Evolutionary conservation across 352 stramenopile species (phyloP), one percentile per base, ranked within the genome.

Genomic region (Globisporangium megalacanthum): DNA sequence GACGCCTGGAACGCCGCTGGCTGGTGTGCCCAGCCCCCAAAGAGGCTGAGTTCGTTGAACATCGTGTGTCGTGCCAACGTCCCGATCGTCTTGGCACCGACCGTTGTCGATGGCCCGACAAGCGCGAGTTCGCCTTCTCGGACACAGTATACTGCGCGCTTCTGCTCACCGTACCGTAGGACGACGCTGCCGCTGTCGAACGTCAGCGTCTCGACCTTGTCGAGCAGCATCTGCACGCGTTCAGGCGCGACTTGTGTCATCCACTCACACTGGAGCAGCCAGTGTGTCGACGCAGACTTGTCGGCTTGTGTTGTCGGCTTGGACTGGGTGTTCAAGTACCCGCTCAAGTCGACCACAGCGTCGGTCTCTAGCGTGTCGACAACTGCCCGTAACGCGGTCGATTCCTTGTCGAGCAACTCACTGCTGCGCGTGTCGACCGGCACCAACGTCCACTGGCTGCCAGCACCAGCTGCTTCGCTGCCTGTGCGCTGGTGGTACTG

Each of bases 31-130:
- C 74, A 88, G 13, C 39, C 57, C 17, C 66, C 64, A 46, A 91
- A 83, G 9, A 91, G 46, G 5, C 70, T 70, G 58, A 83, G 61
- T 39, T 91, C 77, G 37, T 91, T 91, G 39, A 87, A 74, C 20
- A 72, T 35, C 1, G 64, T 31, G 7, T 58, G 52, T 0, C 60
- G 52, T 6, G 31, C 35, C 7, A 90, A 25, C 1, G 41, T 55
- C 36, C 72, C 72, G n/a, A 80, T 54, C 33, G 64, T 20, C 31
- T 73, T 62, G 6, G 65, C 55, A 8, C 77, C 77, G 7, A 67
- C 68, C 0, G 77, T 75, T 3, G 78, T 83, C 25, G 60, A 33
- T 0, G 80, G 76, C 7, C 80, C 78, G 10, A 56, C 37, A 11
- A 91, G 56, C 13, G 77, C 62, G 7, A 91, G 56, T 19, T 63